Conservation (phyloP, 805 yeast genomes). For the Wickerhamiella cacticola region DNA sequence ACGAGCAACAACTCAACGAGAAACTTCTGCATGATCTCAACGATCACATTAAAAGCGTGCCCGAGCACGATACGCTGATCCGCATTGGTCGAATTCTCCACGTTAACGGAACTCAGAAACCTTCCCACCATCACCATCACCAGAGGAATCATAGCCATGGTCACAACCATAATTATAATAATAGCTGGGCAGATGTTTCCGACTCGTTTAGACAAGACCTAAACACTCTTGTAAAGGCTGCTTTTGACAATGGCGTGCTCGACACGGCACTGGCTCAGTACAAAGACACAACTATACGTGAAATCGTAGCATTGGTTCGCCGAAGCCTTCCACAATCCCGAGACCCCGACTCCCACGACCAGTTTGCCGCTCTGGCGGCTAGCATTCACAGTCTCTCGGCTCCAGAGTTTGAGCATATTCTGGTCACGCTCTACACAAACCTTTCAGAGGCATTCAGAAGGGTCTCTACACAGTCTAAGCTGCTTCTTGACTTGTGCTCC, state of each 20-base stretch:
- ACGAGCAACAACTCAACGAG: constrained; percentile 45
- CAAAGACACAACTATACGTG: constrained; percentile 56
- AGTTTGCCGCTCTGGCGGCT: constrained; percentile 26
- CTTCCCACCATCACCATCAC: background rate
- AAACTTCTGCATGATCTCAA: constrained; percentile 51
- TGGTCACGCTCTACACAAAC: constrained; percentile 45
- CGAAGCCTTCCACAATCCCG: constrained; percentile 40
- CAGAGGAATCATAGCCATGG: background rate
- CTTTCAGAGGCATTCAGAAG: constrained; percentile 64
- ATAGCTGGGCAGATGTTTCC: constrained; percentile 32
- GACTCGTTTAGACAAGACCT: constrained; percentile 35
- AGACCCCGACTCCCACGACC: background rate
- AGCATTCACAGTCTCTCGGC: constrained; percentile 56
- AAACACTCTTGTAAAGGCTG: constrained; percentile 39
- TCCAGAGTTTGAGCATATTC: constrained; percentile 61
- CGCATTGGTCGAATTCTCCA: constrained; percentile 33
- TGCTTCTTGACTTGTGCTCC: constrained; percentile 59
- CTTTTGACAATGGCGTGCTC: constrained; percentile 51
- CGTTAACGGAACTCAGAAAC: background rate
- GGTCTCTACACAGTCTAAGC: constrained; percentile 64
- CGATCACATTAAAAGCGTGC: constrained; percentile 40
- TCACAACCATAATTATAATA: constrained; percentile 22
- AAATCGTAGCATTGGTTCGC: constrained; percentile 62
- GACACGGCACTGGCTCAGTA: constrained; percentile 50
- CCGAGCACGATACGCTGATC: constrained; percentile 38